These are phyloP conservation scores for Aspergillus phoenicis DNA, from an alignment of 2,329 filamentous ascomycete genomes.

Conservation along the genomic window DNA sequence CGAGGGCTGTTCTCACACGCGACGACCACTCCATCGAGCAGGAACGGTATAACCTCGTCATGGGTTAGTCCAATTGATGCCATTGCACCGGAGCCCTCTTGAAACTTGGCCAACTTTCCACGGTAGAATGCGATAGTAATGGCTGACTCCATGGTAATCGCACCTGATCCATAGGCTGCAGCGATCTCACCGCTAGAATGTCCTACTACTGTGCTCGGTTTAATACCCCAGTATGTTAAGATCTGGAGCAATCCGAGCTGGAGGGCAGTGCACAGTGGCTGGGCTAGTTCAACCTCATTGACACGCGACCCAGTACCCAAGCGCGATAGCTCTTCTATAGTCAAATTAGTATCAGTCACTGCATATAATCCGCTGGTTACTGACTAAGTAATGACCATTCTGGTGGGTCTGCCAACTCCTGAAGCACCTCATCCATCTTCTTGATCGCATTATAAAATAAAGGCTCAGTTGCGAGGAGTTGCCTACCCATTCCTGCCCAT, in stretches of 20 bases:
- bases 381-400: neutral
- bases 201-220: conserved; percentile 29
- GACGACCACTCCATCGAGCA: conserved; percentile 14
- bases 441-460: too few relatives aligned
- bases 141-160: conserved; percentile 19
- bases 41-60: conserved; percentile 7
- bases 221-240: conserved; percentile 27
- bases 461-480: conserved; percentile 17
- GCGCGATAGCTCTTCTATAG: conserved; percentile 3
- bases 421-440: too few relatives aligned
- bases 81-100: conserved; percentile 22
- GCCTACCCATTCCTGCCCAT: conserved; percentile 37
- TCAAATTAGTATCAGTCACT: conserved; percentile 9
- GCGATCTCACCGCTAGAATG: conserved; percentile 43
- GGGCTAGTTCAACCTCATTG: conserved; percentile 30
- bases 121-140: conserved; percentile 28
- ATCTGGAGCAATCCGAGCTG: conserved; percentile 37
- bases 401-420: neutral
- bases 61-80: conserved; percentile 24
- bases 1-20: conserved; percentile 22
- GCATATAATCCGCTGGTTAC: neutral
- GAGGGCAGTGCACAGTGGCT: conserved; percentile 34
- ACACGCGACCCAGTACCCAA: conserved; percentile 15
- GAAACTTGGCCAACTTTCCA: conserved; percentile 14
- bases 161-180: conserved; percentile 40